A percentile compares a stretch with the other conserved stretches of the same genome.
Evolutionary conservation across 768 basidiomycete genomes (phyloP).

Genomic region (Multifurca ochricompacta): DNA sequence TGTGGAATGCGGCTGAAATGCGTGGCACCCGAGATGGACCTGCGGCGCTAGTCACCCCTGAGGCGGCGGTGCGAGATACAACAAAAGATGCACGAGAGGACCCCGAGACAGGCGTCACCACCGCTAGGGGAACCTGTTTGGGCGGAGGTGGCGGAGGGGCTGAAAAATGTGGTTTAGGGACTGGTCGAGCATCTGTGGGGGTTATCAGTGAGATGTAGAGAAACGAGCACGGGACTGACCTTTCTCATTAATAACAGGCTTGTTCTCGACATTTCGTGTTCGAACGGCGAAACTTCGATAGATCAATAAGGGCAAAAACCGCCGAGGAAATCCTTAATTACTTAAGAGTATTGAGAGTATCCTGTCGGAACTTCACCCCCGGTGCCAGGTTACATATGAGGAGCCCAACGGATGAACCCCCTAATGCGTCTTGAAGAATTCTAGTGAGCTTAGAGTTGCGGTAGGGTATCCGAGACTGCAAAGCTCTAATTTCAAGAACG

Average conservation of each 20-base stretch:
- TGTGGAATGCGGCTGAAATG: constrained; percentile 10
- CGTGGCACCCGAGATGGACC: constrained; percentile 20
- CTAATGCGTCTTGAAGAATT: constrained; percentile 84
- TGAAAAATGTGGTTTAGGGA: constrained; percentile 57
- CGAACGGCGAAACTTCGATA: constrained; percentile 61
- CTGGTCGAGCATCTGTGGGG: constrained; percentile 48
- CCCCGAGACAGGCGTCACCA: constrained; percentile 3
- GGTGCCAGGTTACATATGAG: constrained; percentile 87
- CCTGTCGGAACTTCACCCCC: constrained; percentile 71
- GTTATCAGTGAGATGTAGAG: neutral
- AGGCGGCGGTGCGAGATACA: constrained; percentile 9
- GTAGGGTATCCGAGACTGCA: constrained; percentile 73
- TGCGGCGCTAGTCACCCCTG: neutral
- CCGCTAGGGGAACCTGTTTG: constrained; percentile 32
- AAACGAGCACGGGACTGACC: constrained; percentile 32
- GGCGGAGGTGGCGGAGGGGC: constrained; percentile 43
- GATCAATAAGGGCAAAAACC: neutral
- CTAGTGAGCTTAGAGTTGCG: constrained; percentile 85
- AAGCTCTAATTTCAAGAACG: neutral
- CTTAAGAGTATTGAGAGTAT: constrained; percentile 91
- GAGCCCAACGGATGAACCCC: constrained; percentile 70
- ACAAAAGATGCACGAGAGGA: constrained; percentile 24
- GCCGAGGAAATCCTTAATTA: constrained; percentile 29
- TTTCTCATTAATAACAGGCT: constrained; percentile 68
- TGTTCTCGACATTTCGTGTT: constrained; percentile 83